These are phyloP conservation scores for Naganishia friedmannii DNA, from an alignment of 768 basidiomycete species.

Conservation along the genomic window DNA sequence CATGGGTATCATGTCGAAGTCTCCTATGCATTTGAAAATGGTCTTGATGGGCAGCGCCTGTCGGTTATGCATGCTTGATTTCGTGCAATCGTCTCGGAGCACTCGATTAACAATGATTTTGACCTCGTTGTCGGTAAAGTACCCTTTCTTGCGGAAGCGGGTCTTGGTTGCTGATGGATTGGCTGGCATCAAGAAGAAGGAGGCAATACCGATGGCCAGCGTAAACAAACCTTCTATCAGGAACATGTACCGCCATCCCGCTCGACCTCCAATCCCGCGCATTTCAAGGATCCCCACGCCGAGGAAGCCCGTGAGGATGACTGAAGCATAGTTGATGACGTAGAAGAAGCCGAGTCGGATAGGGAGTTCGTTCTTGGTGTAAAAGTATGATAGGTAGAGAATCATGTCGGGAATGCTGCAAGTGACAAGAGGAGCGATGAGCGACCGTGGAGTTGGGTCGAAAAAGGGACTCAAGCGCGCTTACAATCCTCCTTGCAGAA, in stretches of 20 bases:
- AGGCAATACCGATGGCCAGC: slow-evolving; percentile 45
- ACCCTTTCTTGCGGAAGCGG: slow-evolving; percentile 46
- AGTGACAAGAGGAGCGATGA: slow-evolving; percentile 51
- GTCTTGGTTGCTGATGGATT: slow-evolving; percentile 45
- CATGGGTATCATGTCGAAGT: slow-evolving; percentile 49
- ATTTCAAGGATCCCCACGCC: slow-evolving; percentile 64
- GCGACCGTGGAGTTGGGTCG: slow-evolving; percentile 33
- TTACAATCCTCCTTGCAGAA: slow-evolving; percentile 61
- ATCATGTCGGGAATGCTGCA: slow-evolving; percentile 58
- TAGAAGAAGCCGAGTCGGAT: slow-evolving; percentile 70
- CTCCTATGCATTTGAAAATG: slow-evolving; percentile 40
- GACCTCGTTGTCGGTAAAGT: slow-evolving; percentile 49
- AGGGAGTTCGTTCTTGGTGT: slow-evolving; percentile 61
- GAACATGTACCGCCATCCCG: slow-evolving; percentile 58
- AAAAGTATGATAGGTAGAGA: slow-evolving; percentile 66
- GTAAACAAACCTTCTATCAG: slow-evolving; percentile 56
- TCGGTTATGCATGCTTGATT: slow-evolving; percentile 43
- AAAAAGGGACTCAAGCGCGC: slow-evolving; percentile 5
- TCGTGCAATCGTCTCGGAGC: slow-evolving; percentile 40
- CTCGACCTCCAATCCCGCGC: slow-evolving; percentile 59
- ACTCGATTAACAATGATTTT: slow-evolving; percentile 49
- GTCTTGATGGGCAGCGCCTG: slow-evolving; percentile 42
- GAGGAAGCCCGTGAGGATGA: slow-evolving; percentile 63
- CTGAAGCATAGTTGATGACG: slow-evolving; percentile 59
- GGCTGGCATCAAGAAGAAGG: slow-evolving; percentile 50